A percentile compares a stretch with the other conserved stretches of the same genome.
These are phyloP conservation scores for Globisporangium abappressorium DNA, from an alignment of 352 stramenopile genomes.

Conservation along the genomic window DNA sequence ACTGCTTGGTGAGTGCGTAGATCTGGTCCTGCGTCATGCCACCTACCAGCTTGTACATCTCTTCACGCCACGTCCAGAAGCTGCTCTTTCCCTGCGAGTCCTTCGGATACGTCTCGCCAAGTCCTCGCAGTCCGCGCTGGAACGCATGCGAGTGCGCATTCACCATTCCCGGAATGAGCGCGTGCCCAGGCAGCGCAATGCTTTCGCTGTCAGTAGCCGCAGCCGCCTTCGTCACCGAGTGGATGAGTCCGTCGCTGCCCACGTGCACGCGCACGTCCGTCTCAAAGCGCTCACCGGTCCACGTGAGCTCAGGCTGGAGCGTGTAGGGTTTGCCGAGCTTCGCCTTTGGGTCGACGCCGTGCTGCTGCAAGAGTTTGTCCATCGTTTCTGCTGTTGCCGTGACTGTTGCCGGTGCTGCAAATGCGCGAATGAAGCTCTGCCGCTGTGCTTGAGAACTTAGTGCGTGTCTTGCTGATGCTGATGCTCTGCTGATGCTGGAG, in stretches of 20 bases:
- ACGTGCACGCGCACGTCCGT: conserved; percentile 51
- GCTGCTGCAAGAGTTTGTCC: conserved; percentile 23
- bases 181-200: conserved; percentile 39
- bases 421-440: background rate
- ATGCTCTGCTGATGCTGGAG: background rate
- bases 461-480: background rate
- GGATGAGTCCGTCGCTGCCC: conserved; percentile 42
- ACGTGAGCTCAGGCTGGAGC: conserved; percentile 64
- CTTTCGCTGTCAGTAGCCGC: background rate
- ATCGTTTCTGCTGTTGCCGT: conserved; percentile 14
- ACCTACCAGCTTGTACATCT: conserved; percentile 81
- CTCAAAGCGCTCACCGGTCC: conserved; percentile 58
- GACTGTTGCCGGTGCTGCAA: background rate
- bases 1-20: conserved; percentile 66
- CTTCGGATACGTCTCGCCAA: conserved; percentile 76
- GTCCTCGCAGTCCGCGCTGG: conserved; percentile 61
- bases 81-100: conserved; percentile 35
- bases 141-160: conserved; percentile 84
- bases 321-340: conserved; percentile 34
- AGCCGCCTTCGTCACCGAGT: conserved; percentile 24
- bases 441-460: background rate
- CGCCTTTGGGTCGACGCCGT: conserved; percentile 1
- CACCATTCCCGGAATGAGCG: conserved; percentile 68
- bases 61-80: conserved; percentile 82
- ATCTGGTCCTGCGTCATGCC: conserved; percentile 62